Evolutionary conservation across 1,139 yeast species (phyloP).

Genomic region (Debaryomyces nepalensis): DNA sequence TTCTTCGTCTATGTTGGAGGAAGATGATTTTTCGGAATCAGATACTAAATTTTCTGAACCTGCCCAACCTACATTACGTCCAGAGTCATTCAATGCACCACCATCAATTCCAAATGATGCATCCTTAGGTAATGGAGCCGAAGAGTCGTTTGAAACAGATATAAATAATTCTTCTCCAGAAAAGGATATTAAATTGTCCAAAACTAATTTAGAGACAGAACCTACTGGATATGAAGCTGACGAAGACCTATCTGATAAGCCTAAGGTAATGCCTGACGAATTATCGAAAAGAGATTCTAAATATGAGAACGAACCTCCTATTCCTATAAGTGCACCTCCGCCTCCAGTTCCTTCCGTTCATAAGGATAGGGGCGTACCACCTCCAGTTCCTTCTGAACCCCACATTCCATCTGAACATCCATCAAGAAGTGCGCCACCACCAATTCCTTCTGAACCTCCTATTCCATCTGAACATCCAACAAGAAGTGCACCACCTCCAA

Average conservation of each 20-base stretch:
- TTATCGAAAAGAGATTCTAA: slow-evolving; percentile 12
- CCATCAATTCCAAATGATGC: slow-evolving; percentile 7
- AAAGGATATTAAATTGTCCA: slow-evolving; percentile 18
- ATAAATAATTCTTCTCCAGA: slow-evolving; percentile 11
- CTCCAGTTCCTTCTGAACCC: slow-evolving; percentile 15
- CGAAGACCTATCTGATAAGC: slow-evolving; percentile 44
- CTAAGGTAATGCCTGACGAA: slow-evolving; percentile 17
- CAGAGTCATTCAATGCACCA: slow-evolving; percentile 6
- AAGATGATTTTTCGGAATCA: slow-evolving; percentile 32
- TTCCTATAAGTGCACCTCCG: slow-evolving; percentile 12
- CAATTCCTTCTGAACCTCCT: slow-evolving; percentile 12
- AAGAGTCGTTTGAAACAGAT: slow-evolving; percentile 14
- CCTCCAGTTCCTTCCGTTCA: slow-evolving; percentile 23
- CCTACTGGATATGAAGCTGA: slow-evolving; percentile 52
- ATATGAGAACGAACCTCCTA: slow-evolving; percentile 6
- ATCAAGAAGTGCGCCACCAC: too few species aligned
- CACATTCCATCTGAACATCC: neutral
- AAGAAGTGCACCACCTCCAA: neutral
- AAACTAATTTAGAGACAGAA: slow-evolving; percentile 30
- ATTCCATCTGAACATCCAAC: too few species aligned
- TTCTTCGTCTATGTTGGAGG: slow-evolving; percentile 37
- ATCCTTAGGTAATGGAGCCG: slow-evolving; percentile 27
- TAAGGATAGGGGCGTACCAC: too few species aligned
- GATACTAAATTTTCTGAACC: slow-evolving; percentile 16
- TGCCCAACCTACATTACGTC: slow-evolving; percentile 15